Evolutionary conservation across 257 asterid genomes (phyloP).

Genomic region (Jacaranda copaia): DNA sequence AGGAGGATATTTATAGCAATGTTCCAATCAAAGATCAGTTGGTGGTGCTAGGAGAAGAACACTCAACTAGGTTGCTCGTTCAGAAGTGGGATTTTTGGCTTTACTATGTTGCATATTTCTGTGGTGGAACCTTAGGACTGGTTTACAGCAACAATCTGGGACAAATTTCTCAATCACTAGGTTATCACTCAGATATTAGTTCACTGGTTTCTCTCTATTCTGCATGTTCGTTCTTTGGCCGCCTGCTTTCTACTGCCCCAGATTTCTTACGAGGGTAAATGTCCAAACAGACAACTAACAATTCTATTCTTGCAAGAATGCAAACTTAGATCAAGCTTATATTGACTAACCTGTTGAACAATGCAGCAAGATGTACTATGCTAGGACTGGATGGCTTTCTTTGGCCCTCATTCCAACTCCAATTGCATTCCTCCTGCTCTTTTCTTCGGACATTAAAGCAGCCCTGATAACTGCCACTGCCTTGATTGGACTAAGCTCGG

Average conservation of each 20-base stretch:
- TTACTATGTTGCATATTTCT: conserved; percentile 60
- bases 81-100: conserved; percentile 67
- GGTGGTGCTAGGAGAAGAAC: conserved; percentile 62
- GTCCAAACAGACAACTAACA: not conserved
- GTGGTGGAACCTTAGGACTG: conserved; percentile 71
- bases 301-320: not conserved
- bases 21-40: not conserved
- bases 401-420: conserved; percentile 62
- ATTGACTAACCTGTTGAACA: conserved; percentile 9
- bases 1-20: conserved; percentile 26
- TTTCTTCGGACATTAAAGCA: conserved; percentile 48
- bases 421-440: conserved; percentile 57
- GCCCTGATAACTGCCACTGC: conserved; percentile 56
- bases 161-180: conserved; percentile 69
- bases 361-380: conserved; percentile 58
- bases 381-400: conserved; percentile 70
- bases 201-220: conserved; percentile 66
- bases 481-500: conserved; percentile 68
- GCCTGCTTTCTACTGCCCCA: conserved; percentile 63
- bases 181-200: conserved; percentile 47
- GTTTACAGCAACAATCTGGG: conserved; percentile 76
- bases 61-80: conserved; percentile 50
- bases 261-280: conserved; percentile 60
- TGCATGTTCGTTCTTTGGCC: conserved; percentile 77
- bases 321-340: not conserved